Base-by-base conservation (phyloP, 1,284 basidiomycete species). In the Ustilago crameri region DNA sequence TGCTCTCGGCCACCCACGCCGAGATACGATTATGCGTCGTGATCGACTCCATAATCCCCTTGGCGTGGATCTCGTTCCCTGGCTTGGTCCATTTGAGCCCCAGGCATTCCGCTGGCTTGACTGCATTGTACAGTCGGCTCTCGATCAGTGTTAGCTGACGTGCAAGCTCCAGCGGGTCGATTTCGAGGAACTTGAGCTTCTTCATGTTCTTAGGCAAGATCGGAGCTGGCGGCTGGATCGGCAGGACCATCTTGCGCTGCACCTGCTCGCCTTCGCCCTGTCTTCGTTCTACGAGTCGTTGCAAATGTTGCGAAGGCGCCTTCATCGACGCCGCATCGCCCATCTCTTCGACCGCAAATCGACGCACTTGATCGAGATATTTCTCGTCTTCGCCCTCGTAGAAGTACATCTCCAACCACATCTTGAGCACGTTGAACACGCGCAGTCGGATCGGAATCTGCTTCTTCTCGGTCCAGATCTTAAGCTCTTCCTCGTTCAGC, bases 91-190 rank as follows among this genome's bases (percentile, higher is more conserved):
- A 85, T 12, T 83, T 82, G 55, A 85, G 83, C 17, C 80, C 89
- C 14, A 99, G 86, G 84, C 95, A 94, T 83, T 98, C 95, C 84
- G 92, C 91, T 0, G 93, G 91, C 41, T 90, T 89, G 74, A 99
- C 95, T 80, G 89, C 90, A 82, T 90, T 89, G 85, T 95, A 98
- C 46, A 97, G 85, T 38, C 89, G 87, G 70, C 91, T 91, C 84
- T 98, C 96, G 86, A 96, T 88, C 57, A 98, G 89, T 1, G 96
- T 98, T 53, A 99, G 85, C 82, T 99, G 96, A 38, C 96, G 88
- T 0, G 94, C 95, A 18, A 98, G 84, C 84, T 98, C 96, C 30
- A 95, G 84, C 1, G 95, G 87, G 76, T 98, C 93, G 47, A 96
- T 88, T 69, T 95, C 93, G n/a, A 90, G 84, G 18, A 95, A 86